These are phyloP conservation scores for Agastache rugosa DNA, from an alignment of 257 asterid genomes.

Conservation along the genomic window DNA sequence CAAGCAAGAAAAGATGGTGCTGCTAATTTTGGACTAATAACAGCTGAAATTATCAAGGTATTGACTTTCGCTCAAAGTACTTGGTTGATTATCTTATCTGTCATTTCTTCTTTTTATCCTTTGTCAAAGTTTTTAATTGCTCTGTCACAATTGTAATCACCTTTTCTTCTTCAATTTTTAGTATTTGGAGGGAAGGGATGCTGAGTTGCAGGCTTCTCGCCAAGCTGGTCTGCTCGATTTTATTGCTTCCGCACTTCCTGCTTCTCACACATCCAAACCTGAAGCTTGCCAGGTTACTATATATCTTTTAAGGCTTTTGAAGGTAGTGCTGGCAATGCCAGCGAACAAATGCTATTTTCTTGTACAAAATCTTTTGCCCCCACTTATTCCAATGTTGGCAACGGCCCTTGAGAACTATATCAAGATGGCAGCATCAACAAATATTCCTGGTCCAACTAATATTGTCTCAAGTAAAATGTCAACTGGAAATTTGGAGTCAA, in stretches of 20 bases:
- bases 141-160: slow-evolving; percentile 28
- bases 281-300: slow-evolving; percentile 93
- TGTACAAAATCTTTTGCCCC: slow-evolving; percentile 94
- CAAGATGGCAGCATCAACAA: slow-evolving; percentile 87
- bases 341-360: slow-evolving; percentile 88
- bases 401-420: slow-evolving; percentile 92
- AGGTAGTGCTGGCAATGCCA: slow-evolving; percentile 60
- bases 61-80: slow-evolving; percentile 20
- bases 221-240: slow-evolving; percentile 97
- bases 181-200: slow-evolving; percentile 95
- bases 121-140: slow-evolving; percentile 33
- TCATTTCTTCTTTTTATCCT: slow-evolving; percentile 17
- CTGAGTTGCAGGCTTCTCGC: slow-evolving; percentile 95
- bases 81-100: slow-evolving; percentile 11
- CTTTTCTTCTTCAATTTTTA: slow-evolving; percentile 35
- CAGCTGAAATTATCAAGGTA: slow-evolving; percentile 97
- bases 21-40: slow-evolving; percentile 80
- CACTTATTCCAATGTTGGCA: slow-evolving; percentile 93
- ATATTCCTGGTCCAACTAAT: slow-evolving; percentile 62
- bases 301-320: slow-evolving; percentile 84
- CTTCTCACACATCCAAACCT: slow-evolving; percentile 93
- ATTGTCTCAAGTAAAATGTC: slow-evolving; percentile 61
- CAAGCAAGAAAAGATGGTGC: slow-evolving; percentile 99
- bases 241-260: slow-evolving; percentile 98
- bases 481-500: slow-evolving; percentile 61